phyloP scores from a whole-genome alignment of 805 yeast species.

The Lipomyces yamanashiensis region DNA sequence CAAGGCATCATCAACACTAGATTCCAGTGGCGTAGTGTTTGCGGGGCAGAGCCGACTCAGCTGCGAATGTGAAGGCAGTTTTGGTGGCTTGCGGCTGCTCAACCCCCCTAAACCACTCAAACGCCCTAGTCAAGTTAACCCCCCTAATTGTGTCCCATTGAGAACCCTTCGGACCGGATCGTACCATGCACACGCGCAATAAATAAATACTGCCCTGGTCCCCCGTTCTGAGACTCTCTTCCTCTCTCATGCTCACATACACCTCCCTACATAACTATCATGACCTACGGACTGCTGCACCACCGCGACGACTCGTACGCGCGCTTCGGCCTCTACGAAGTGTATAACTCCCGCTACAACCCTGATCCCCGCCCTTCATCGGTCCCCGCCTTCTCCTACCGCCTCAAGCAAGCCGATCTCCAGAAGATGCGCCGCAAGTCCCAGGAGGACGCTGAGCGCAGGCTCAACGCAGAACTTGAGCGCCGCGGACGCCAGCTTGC shows the following conservation, averaged over 20 bases:
- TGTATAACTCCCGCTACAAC: slow-evolving; percentile 26
- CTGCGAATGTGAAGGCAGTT: no score
- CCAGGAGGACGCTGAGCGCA: slow-evolving; percentile 13
- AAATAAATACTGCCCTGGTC: slow-evolving; percentile 1
- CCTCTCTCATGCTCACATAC: not conserved
- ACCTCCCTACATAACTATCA: slow-evolving; percentile 2
- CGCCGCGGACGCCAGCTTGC: slow-evolving; percentile 7
- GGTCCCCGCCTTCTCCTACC: slow-evolving; percentile 28
- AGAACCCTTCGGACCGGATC: not conserved
- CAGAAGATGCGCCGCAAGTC: slow-evolving; percentile 14
- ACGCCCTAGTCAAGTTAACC: no score
- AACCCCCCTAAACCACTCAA: no score
- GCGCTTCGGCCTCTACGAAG: slow-evolving; percentile 24
- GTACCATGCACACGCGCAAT: not conserved
- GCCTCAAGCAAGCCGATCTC: slow-evolving; percentile 21
- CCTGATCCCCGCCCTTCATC: slow-evolving; percentile 17
- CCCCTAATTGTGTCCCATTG: no score
- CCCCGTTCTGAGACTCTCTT: not conserved
- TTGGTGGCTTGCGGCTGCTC: no score
- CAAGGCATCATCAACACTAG: not conserved
- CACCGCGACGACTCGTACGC: slow-evolving; percentile 28
- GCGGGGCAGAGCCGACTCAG: no score
- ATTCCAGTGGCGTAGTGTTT: not conserved
- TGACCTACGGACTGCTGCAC: slow-evolving; percentile 25
- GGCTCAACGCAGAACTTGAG: slow-evolving; percentile 6